Percentiles rank a stretch among this genome's conserved stretches.
These are phyloP conservation scores for Leishmania major DNA, from an alignment of 208 protist genomes.

Conservation along the genomic window DNA sequence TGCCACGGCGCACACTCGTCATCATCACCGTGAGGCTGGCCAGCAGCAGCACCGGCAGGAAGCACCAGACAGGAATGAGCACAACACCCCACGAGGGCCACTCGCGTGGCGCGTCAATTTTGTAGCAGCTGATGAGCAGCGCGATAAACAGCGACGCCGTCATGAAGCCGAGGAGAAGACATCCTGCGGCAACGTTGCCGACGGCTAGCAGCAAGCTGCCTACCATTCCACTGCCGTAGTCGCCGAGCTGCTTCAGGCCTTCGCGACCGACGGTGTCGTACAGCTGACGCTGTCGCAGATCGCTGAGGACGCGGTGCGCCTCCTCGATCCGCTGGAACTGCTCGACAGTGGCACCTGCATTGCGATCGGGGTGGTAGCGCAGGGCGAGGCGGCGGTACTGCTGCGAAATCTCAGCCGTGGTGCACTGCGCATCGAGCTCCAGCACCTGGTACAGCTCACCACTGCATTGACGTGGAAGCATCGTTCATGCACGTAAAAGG, in stretches of 20 bases:
- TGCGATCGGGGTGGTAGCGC: constrained; percentile 92
- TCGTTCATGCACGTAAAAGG: not conserved
- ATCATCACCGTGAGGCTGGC: constrained; percentile 23
- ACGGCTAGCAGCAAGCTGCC: constrained; percentile 27
- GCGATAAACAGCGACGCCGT: constrained; percentile 15
- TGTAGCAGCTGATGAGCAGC: constrained; percentile 30
- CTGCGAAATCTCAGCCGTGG: constrained; percentile 70
- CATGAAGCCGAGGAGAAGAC: constrained; percentile 21
- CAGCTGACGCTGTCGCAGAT: constrained; percentile 92
- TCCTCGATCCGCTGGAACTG: constrained; percentile 92
- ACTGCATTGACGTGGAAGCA: constrained; percentile 50
- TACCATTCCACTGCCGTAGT: constrained; percentile 31
- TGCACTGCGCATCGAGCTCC: constrained; percentile 53
- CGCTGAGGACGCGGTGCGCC: constrained; percentile 97
- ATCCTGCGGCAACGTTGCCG: constrained; percentile 17
- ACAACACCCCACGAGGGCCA: constrained; percentile 36
- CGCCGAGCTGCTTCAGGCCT: constrained; percentile 86
- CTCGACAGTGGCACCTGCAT: constrained; percentile 62
- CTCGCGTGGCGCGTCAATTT: constrained; percentile 16
- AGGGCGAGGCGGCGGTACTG: constrained; percentile 86
- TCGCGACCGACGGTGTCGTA: constrained; percentile 98
- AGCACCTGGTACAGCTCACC: constrained; percentile 81
- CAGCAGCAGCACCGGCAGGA: constrained; percentile 33
- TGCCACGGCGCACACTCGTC: constrained; percentile 5
- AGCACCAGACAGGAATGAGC: constrained; percentile 44